phyloP scores from a whole-genome alignment of 2,329 filamentous ascomycete species.

The Cordyceps farinosa region DNA sequence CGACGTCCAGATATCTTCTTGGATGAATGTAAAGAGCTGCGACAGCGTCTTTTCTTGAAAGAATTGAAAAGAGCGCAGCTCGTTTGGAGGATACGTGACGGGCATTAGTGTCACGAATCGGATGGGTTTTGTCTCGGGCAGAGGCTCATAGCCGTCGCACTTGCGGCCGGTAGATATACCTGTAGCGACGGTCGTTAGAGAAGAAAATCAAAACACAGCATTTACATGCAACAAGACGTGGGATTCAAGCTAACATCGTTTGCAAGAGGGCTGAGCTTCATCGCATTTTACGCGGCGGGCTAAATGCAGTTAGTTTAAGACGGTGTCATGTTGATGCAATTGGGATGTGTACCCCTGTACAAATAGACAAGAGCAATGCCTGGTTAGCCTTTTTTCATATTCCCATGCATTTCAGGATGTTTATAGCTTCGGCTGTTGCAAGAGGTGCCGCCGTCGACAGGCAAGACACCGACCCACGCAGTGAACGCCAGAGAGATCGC shows the following conservation, averaged over 20 bases:
- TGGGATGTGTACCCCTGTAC: background rate
- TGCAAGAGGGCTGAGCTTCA: constrained; percentile 15
- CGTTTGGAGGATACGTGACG: constrained; percentile 1
- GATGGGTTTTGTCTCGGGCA: constrained; percentile 1
- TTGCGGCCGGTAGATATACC: constrained; percentile 14
- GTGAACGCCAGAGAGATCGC: background rate
- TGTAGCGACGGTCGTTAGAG: background rate
- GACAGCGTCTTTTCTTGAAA: constrained; percentile 13
- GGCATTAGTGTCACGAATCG: constrained; percentile 10
- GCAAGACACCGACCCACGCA: background rate
- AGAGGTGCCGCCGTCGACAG: background rate
- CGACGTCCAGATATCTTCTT: constrained; percentile 14
- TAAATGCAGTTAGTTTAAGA: background rate
- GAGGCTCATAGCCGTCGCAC: constrained; percentile 14
- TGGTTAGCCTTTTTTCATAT: background rate
- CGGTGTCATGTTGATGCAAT: background rate
- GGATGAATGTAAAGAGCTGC: constrained; percentile 14
- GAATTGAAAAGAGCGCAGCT: constrained; percentile 16
- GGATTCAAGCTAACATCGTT: constrained; percentile 13
- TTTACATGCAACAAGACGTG: background rate
- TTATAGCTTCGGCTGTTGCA: background rate
- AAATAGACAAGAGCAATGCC: background rate
- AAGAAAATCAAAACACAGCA: background rate
- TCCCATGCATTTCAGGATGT: background rate
- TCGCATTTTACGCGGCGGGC: constrained; percentile 16